These are phyloP conservation scores for Fusarium sp. DNA, from an alignment of 2,329 filamentous ascomycete genomes.

Conservation along the genomic window DNA sequence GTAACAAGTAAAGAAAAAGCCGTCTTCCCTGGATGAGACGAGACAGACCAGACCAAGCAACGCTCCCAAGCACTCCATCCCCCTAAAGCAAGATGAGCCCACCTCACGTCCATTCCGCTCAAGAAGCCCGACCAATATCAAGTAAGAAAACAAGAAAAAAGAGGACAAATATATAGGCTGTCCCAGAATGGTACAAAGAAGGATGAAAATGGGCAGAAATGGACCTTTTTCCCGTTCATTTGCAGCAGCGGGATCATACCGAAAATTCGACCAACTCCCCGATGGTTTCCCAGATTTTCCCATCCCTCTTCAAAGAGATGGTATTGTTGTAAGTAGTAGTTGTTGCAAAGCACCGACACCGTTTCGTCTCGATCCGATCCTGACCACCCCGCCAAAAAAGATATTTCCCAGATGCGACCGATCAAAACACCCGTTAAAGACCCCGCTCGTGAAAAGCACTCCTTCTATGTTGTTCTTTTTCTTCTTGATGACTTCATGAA, in stretches of 20 bases:
- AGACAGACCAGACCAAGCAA: slow-evolving; percentile 48
- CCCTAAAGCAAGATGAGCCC: slow-evolving; percentile 34
- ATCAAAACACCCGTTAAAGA: slow-evolving; percentile 52
- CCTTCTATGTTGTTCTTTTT: slow-evolving; percentile 62
- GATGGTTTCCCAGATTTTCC: slow-evolving; percentile 50
- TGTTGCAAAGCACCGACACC: slow-evolving; percentile 48
- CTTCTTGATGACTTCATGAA: slow-evolving; percentile 60
- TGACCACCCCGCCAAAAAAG: slow-evolving; percentile 49
- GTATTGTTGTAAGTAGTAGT: slow-evolving; percentile 25
- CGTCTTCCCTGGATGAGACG: slow-evolving; percentile 44
- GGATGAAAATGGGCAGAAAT: slow-evolving; percentile 41
- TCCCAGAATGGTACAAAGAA: slow-evolving; percentile 48
- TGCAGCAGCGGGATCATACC: slow-evolving; percentile 48
- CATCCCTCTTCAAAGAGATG: slow-evolving; percentile 47
- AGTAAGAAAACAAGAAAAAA: slow-evolving; percentile 39
- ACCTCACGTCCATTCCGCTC: slow-evolving; percentile 28
- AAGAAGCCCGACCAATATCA: slow-evolving; percentile 28
- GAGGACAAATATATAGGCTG: slow-evolving; percentile 48
- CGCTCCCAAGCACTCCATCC: slow-evolving; percentile 40
- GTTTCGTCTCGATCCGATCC: slow-evolving; percentile 49
- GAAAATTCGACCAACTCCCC: slow-evolving; percentile 54
- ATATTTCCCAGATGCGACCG: slow-evolving; percentile 51
- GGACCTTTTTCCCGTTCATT: slow-evolving; percentile 47
- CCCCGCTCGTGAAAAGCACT: slow-evolving; percentile 50
- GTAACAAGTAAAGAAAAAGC: slow-evolving; percentile 37